Percentiles rank a stretch among this genome's conserved stretches.
Evolutionary conservation across 176 grass and related monocot species (phyloP).

Genomic region (Aegilops umbellulata): DNA sequence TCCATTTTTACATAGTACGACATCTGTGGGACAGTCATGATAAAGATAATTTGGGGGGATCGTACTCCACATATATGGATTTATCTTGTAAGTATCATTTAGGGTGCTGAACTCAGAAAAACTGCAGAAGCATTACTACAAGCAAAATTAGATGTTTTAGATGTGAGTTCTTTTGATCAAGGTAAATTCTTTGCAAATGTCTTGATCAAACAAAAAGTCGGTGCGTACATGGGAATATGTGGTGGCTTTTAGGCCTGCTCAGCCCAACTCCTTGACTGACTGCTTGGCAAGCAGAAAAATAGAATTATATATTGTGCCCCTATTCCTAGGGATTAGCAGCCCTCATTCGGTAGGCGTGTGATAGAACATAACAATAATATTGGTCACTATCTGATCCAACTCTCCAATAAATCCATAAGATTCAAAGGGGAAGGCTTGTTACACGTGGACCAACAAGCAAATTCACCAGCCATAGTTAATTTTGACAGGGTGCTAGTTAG

Average conservation of each 20-base stretch:
- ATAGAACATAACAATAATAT: background rate
- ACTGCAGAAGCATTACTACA: background rate
- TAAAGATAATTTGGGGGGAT: constrained; percentile 1
- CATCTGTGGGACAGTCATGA: background rate
- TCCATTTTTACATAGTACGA: background rate
- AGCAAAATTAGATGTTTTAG: background rate
- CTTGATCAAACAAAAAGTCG: background rate
- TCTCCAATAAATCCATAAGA: background rate
- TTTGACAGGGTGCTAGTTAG: background rate
- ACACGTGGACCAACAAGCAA: background rate
- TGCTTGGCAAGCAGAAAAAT: background rate
- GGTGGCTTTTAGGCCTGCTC: background rate
- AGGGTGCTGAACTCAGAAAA: background rate
- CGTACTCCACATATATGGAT: background rate
- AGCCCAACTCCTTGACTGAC: background rate
- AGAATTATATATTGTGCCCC: background rate
- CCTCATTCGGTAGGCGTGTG: background rate
- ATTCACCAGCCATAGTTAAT: background rate
- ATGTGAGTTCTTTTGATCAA: background rate
- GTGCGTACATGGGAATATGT: background rate
- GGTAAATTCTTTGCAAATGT: background rate
- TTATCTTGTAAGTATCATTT: background rate
- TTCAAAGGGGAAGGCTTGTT: background rate
- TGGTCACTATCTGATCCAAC: background rate
- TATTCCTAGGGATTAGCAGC: background rate